phyloP scores from a whole-genome alignment of 1,139 yeast genomes.

The Yamadazyma trypodendri region DNA sequence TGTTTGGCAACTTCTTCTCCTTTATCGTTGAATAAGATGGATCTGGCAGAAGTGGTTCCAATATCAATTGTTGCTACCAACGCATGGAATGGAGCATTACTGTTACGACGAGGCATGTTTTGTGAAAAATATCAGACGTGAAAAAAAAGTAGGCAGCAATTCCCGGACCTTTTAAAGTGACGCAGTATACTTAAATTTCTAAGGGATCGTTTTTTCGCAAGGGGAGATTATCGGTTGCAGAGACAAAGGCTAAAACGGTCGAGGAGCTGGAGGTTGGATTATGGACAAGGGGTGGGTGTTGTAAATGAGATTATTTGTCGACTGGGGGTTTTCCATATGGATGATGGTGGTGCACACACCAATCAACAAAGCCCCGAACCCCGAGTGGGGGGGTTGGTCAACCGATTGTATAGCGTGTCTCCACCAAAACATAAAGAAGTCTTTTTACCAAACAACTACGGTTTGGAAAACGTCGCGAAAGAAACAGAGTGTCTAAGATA shows the following conservation, averaged over 20 bases:
- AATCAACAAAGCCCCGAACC: no score
- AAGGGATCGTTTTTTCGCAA: not conserved
- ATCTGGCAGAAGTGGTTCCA: conserved; percentile 94
- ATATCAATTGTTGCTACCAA: conserved; percentile 78
- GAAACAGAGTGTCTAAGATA: no score
- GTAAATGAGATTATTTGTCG: not conserved
- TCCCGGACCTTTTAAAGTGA: not conserved
- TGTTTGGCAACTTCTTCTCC: conserved; percentile 83
- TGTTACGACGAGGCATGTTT: conserved; percentile 40
- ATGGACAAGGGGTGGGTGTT: not conserved
- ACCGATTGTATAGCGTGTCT: no score
- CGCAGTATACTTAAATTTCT: no score
- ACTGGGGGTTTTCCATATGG: no score
- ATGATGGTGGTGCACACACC: no score
- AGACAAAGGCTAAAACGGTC: not conserved
- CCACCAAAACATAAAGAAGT: no score
- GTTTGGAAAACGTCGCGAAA: no score
- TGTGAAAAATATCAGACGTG: not conserved
- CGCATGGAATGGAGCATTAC: conserved; percentile 45
- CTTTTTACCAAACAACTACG: no score
- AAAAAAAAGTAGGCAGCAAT: not conserved
- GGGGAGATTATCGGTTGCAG: conserved; percentile 1
- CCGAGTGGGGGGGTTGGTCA: no score
- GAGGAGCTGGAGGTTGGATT: no score
- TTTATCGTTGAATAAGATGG: conserved; percentile 69